Base-by-base conservation (phyloP, 345 rosid genomes). In the Hevea brasiliensis region DNA sequence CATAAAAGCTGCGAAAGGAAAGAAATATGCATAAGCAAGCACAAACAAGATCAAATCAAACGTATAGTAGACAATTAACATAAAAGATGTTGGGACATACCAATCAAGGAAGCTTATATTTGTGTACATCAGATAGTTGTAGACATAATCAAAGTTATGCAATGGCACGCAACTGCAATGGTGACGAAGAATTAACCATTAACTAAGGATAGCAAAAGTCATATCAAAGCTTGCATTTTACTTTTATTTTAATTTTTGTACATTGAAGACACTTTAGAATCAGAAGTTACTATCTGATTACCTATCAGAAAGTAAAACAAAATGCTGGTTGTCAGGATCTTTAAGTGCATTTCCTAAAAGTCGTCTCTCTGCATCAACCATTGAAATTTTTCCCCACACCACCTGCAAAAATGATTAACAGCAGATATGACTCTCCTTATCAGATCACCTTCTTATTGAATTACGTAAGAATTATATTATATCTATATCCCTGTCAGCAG, bases 271-370 rank as follows among this genome's bases (percentile, higher is more conserved):
- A 50, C 37, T 44, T 24, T 56, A 55, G 18, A 7, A 32, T 37
- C 20, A 72, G 37, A 72, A 42, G 13, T 15, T 55, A 23, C 14
- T n/a, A 67, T 65, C 32, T 17, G 26, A 24, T 70, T 56, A 96
- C 99, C 99, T 96, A 35, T 96, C 99, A 72, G 98, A 96, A 70
- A 96, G 98, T 74, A 96, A 86, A 72, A 96, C 93, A 85, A 96
- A 96, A 79, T 91, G 99, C 77, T 89, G 97, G 77, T 96, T 96
- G 44, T 93, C 93, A 73, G 89, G 91, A 87, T 96, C 97, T 77
- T 84, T 77, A 45, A 96, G 90, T 80, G 99, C 99, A 58, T 80
- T 85, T 6, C 95, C 99, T 73, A 96, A 71, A 67, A 96, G 87
- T 61, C 99, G 84, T 76, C 84, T 90, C 89, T 96, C 99, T 2